These are phyloP conservation scores for Globisporangium cystogenes DNA, from an alignment of 352 stramenopile genomes.

Conservation along the genomic window DNA sequence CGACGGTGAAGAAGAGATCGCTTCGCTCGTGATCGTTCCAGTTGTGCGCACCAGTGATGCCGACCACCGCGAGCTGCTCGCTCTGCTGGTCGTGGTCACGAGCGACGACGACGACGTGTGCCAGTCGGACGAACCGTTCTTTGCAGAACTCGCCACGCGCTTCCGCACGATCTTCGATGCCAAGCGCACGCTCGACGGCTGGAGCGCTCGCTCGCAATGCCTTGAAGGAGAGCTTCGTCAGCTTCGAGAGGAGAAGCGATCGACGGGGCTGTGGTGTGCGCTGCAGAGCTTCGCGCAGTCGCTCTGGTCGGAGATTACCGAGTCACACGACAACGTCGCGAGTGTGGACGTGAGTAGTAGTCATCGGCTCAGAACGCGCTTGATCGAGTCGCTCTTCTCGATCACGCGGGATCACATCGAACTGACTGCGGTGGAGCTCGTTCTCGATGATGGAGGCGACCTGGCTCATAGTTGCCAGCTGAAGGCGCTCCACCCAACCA, in stretches of 20 bases:
- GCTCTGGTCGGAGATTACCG: not conserved
- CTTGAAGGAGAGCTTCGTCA: not conserved
- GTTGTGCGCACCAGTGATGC: not conserved
- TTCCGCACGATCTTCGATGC: constrained; percentile 1
- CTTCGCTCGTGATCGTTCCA: constrained; percentile 4
- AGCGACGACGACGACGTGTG: not conserved
- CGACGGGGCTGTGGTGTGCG: not conserved
- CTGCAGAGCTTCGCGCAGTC: not conserved
- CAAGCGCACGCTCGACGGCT: not conserved
- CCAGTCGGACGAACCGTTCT: not conserved
- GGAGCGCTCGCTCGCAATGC: not conserved
- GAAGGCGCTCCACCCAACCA: not conserved
- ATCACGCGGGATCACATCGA: not conserved
- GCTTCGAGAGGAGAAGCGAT: not conserved
- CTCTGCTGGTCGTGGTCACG: constrained; percentile 1
- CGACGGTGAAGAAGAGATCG: not conserved
- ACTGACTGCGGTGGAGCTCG: constrained; percentile 3
- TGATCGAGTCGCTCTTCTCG: not conserved
- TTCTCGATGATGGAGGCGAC: not conserved
- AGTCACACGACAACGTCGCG: not conserved
- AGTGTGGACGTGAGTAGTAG: not conserved
- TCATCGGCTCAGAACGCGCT: not conserved
- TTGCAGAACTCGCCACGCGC: not conserved
- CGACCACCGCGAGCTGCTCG: not conserved
- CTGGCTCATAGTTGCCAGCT: not conserved